Conservation (phyloP, 345 rosid species). For the Gossypium sturtianum region DNA sequence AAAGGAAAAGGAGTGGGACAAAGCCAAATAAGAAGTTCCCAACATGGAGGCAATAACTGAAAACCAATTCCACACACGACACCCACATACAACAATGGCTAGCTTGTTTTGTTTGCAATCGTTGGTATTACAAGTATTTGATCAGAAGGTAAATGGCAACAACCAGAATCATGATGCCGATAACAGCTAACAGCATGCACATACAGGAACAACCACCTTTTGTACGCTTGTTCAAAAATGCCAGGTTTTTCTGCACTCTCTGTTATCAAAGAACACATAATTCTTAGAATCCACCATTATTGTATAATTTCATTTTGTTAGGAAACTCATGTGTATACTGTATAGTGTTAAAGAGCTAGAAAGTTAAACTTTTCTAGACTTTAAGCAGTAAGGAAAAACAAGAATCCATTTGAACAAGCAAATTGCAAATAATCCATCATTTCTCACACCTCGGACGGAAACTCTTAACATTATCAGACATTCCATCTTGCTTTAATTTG, state of each 20-base stretch:
- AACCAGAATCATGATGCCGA: constrained; percentile 72
- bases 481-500: neutral
- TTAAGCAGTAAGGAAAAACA: neutral
- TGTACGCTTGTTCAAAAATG: constrained; percentile 81
- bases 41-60: neutral
- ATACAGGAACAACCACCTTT: constrained; percentile 89
- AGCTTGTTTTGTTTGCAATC: neutral
- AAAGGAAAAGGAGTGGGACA: neutral
- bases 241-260: constrained; percentile 92
- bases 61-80: constrained; percentile 5
- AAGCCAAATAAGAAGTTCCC: constrained; percentile 9
- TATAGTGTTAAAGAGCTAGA: neutral
- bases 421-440: neutral
- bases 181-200: constrained; percentile 72
- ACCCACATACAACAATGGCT: neutral
- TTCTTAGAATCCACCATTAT: neutral
- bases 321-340: neutral
- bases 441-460: neutral
- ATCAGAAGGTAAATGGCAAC: constrained; percentile 58
- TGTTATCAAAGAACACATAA: constrained; percentile 27
- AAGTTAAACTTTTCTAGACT: neutral
- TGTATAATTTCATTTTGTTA: neutral
- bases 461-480: neutral
- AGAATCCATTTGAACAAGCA: neutral
- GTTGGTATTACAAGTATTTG: constrained; percentile 54